A percentile compares a stretch with the other conserved stretches of the same genome.
Conservation (phyloP, 805 yeast species). For the Blastobotrys attinorum region DNA sequence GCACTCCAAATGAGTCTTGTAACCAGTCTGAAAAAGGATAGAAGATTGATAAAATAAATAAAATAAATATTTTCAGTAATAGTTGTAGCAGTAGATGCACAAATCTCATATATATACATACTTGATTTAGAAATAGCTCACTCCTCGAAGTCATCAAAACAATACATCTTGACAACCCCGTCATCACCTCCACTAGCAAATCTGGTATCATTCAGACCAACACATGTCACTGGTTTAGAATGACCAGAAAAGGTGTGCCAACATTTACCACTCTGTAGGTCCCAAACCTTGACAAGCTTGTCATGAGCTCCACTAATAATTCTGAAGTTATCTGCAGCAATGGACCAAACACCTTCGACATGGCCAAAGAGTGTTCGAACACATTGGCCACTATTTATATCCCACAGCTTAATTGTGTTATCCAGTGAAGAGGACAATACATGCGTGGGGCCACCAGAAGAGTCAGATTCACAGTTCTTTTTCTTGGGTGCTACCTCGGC, state of each 20-base stretch:
- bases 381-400: slow-evolving; percentile 77
- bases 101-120: not conserved
- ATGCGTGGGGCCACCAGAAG: slow-evolving; percentile 59
- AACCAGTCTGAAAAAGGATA: no score
- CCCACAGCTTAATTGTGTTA: slow-evolving; percentile 91
- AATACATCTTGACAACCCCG: slow-evolving; percentile 79
- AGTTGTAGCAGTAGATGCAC: not conserved
- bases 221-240: slow-evolving; percentile 46
- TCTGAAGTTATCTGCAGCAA: slow-evolving; percentile 91
- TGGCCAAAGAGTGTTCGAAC: slow-evolving; percentile 95
- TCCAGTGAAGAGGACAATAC: slow-evolving; percentile 81
- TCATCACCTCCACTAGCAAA: slow-evolving; percentile 86
- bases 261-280: slow-evolving; percentile 87
- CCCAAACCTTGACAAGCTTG: slow-evolving; percentile 87
- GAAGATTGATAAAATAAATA: no score
- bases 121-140: slow-evolving; percentile 3
- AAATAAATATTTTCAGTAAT: no score
- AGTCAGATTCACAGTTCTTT: no score
- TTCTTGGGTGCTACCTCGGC: slow-evolving; percentile 12
- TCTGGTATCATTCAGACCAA: slow-evolving; percentile 80
- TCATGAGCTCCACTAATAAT: slow-evolving; percentile 95
- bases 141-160: slow-evolving; percentile 44
- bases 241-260: slow-evolving; percentile 86
- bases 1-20: no score
- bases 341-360: slow-evolving; percentile 97